Evolutionary conservation across 1,284 basidiomycete genomes (phyloP).

Genomic region (Leccinum pachyderme): DNA sequence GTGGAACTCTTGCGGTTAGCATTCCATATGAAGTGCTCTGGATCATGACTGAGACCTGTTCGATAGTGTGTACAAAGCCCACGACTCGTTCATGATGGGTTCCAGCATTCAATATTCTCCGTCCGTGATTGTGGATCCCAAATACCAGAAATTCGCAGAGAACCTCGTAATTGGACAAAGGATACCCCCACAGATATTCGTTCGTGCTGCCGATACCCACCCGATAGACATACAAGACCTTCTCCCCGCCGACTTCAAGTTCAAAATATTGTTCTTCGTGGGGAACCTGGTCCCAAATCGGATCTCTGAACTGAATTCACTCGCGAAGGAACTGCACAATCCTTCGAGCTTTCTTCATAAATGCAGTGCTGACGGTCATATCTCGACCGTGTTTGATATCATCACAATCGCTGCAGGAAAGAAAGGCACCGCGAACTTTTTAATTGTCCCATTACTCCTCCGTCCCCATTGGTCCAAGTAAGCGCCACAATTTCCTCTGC

Average conservation of each 20-base stretch:
- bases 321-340: slow-evolving; percentile 45
- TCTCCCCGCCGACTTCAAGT: slow-evolving; percentile 63
- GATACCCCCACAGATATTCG: slow-evolving; percentile 53
- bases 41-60: neutral
- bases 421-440: slow-evolving; percentile 48
- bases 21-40: neutral
- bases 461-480: slow-evolving; percentile 68
- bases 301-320: slow-evolving; percentile 37
- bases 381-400: slow-evolving; percentile 48
- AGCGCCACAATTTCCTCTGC: neutral
- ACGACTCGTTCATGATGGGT: slow-evolving; percentile 49
- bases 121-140: slow-evolving; percentile 47
- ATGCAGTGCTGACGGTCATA: slow-evolving; percentile 30
- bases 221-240: slow-evolving; percentile 68
- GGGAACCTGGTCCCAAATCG: slow-evolving; percentile 50
- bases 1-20: slow-evolving; percentile 2
- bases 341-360: slow-evolving; percentile 39
- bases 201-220: slow-evolving; percentile 61
- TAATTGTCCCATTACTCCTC: slow-evolving; percentile 47
- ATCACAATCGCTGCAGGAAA: slow-evolving; percentile 47
- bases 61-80: neutral
- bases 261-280: slow-evolving; percentile 68
- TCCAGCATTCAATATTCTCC: slow-evolving; percentile 59
- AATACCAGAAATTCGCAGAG: slow-evolving; percentile 42
- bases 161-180: slow-evolving; percentile 55